Conservation (phyloP, 2,329 filamentous ascomycete species). For the Fusarium odoratissimum region DNA sequence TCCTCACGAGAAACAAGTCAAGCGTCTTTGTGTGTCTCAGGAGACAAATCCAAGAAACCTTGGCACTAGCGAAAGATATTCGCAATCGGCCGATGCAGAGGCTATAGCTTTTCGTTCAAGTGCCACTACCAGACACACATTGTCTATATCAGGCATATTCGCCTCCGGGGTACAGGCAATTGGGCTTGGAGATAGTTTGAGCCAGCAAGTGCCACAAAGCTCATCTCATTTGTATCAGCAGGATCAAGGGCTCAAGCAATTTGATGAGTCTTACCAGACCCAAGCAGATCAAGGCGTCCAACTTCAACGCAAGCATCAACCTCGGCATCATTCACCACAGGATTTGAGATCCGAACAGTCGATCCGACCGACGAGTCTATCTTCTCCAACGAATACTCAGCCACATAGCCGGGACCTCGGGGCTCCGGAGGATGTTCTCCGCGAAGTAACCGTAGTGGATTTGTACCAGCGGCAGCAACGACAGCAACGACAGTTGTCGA, state of each 20-base stretch:
- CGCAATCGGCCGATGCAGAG: conserved; percentile 18
- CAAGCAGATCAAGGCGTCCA: conserved; percentile 11
- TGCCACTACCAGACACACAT: conserved; percentile 15
- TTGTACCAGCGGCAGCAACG: conserved; percentile 33
- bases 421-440: neutral
- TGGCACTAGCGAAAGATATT: conserved; percentile 2
- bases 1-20: conserved; percentile 34
- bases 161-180: conserved; percentile 26
- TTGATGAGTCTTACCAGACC: conserved; percentile 15
- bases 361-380: neutral
- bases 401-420: conserved; percentile 4
- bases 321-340: conserved; percentile 20
- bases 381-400: neutral
- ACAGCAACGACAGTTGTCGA: conserved; percentile 35
- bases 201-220: conserved; percentile 21
- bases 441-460: conserved; percentile 14
- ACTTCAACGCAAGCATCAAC: conserved; percentile 26
- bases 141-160: conserved; percentile 27
- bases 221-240: conserved; percentile 18
- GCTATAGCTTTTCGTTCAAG: conserved; percentile 23
- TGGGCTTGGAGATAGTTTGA: neutral
- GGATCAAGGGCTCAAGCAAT: conserved; percentile 4
- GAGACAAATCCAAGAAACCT: conserved; percentile 27
- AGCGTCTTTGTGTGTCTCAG: conserved; percentile 46
- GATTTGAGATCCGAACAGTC: conserved; percentile 8